Evolutionary conservation across 306 rosid genomes (phyloP), one percentile per base, ranked within the genome.

Genomic region (Echinosophora koreensis): DNA sequence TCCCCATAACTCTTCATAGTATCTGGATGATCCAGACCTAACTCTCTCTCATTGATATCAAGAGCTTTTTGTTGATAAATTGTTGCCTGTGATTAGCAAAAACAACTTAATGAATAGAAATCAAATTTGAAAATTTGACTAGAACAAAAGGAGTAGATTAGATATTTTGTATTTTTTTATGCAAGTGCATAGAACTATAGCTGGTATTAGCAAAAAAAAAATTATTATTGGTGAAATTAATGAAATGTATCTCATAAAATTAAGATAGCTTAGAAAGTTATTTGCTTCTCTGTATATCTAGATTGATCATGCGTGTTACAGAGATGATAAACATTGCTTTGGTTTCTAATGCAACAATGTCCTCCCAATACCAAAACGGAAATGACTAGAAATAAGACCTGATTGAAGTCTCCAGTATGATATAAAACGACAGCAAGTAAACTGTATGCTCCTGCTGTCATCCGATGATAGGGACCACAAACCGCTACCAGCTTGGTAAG

Each of bases 1-100:
- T 92, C 96, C 66, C 97, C 97, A 77, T 90, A 92, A 77, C 97
- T 92, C 89, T 92, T 92, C 96, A 90, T 92, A 10, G 97, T 92
- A 84, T 92, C 97, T 64, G 97, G 97, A 81, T 92, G 97, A 78
- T 92, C 97, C 81, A 92, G 90, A 79, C 97, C 97, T 27, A 92
- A 64, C 79, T 92, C 97, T 85, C 94, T 87, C 85, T 92, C 97
- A 74, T 92, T 92, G 80, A 92, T 92, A 84, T 92, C 97, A 78
- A 92, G 69, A 58, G 97, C 96, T 74, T 92, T 92, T 81, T 92
- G 97, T 80, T 92, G 97, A 86, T 92, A 92, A 69, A 89, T 90
- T 83, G 97, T 92, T 28, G 97, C 97, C 97, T 92, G 85, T 52
- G 70, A 82, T 77, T 37, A 54, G 61, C 66, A 55, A 15, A 68